phyloP scores from a whole-genome alignment of 768 basidiomycete species.

The Termitomyces sp. region DNA sequence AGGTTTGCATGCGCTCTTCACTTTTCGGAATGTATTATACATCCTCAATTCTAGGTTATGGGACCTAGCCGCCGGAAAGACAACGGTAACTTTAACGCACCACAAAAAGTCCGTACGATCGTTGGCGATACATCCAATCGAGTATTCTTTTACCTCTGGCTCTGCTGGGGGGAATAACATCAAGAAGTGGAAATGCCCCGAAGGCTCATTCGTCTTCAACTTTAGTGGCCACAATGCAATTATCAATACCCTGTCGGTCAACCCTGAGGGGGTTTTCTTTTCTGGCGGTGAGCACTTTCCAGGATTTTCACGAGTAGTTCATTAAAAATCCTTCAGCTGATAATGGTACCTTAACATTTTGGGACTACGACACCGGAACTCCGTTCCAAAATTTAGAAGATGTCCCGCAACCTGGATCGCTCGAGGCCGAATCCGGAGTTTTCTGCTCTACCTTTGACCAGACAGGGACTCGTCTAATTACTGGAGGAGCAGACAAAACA shows the following conservation, averaged over 20 bases:
- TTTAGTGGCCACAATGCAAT: conserved; percentile 96
- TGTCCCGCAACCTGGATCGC: conserved; percentile 93
- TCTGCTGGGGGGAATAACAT: conserved; percentile 99
- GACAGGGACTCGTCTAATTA: conserved; percentile 91
- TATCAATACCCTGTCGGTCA: conserved; percentile 93
- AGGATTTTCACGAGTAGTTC: background rate
- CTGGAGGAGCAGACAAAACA: conserved; percentile 97
- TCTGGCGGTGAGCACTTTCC: conserved; percentile 69
- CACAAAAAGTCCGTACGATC: conserved; percentile 98
- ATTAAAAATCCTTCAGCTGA: conserved; percentile 51
- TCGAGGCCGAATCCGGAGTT: conserved; percentile 95
- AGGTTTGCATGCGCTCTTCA: conserved; percentile 36
- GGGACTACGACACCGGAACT: conserved; percentile 93
- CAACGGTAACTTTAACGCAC: conserved; percentile 95
- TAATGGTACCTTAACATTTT: conserved; percentile 86
- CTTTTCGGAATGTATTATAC: background rate
- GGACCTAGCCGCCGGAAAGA: conserved; percentile 98
- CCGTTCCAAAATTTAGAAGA: conserved; percentile 95
- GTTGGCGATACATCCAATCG: conserved; percentile 91
- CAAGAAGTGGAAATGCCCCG: conserved; percentile 99
- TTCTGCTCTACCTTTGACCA: conserved; percentile 97
- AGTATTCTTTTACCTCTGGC: conserved; percentile 93
- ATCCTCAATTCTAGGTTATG: conserved; percentile 57
- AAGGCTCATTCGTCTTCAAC: conserved; percentile 94
- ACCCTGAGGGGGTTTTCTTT: conserved; percentile 94